Conservation (phyloP, 768 basidiomycete species). For the Russula sp. region DNA sequence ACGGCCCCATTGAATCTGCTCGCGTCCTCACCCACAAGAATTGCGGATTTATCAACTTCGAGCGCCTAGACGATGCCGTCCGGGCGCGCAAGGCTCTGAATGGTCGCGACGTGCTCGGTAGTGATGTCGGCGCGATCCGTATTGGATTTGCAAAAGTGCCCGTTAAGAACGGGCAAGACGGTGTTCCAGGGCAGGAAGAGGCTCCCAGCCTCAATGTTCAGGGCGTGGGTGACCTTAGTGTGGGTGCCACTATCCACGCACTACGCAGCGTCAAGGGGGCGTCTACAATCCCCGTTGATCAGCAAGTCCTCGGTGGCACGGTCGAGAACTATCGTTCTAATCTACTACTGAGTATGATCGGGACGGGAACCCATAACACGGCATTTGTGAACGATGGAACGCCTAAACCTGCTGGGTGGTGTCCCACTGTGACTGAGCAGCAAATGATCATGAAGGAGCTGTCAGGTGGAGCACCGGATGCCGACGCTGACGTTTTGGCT, state of each 20-base stretch:
- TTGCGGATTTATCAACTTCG: constrained; percentile 96
- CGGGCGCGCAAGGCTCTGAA: constrained; percentile 93
- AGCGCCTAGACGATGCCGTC: constrained; percentile 94
- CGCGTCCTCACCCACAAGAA: constrained; percentile 96
- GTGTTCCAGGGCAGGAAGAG: constrained; percentile 57
- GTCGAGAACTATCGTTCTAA: constrained; percentile 96
- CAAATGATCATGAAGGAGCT: constrained; percentile 97
- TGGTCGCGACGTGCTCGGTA: constrained; percentile 92
- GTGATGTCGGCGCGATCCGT: constrained; percentile 93
- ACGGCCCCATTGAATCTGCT: constrained; percentile 96
- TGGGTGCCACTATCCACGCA: constrained; percentile 85
- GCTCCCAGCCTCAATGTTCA: constrained; percentile 64
- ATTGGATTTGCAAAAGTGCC: constrained; percentile 98
- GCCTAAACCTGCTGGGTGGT: constrained; percentile 63
- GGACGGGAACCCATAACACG: constrained; percentile 64
- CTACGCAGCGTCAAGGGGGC: constrained; percentile 89
- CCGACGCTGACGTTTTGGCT: constrained; percentile 80
- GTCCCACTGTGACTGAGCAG: constrained; percentile 81
- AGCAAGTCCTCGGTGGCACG: constrained; percentile 86
- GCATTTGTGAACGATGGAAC: constrained; percentile 54
- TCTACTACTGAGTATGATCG: constrained; percentile 84
- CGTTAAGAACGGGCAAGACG: constrained; percentile 78
- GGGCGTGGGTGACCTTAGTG: constrained; percentile 80
- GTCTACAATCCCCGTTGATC: constrained; percentile 84
- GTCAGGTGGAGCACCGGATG: constrained; percentile 68